Base-by-base conservation (phyloP, 2,329 filamentous ascomycete genomes). In the Hypomyces perniciosus region DNA sequence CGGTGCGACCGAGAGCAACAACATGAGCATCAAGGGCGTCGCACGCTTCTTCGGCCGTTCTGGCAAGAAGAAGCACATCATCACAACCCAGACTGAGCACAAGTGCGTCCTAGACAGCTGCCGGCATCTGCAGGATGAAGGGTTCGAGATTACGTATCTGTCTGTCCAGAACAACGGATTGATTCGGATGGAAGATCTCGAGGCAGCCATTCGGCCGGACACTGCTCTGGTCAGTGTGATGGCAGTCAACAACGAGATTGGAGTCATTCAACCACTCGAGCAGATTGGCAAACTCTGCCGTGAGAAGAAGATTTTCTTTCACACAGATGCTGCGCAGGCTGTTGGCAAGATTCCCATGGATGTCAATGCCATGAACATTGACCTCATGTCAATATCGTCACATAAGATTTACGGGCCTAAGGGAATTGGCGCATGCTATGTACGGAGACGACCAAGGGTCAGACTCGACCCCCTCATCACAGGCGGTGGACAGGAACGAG, bases 401-500 rank as follows among this genome's bases (percentile, higher is more conserved):
- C 93, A 99, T 74, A 99, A 99, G 73, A 95, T 99, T 49, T 99
- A 99, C 66, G 93, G 93, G 28, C 93, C 93, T 48, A 99, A 96
- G 77, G 93, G 93, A 33, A 88, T 99, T 51, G 93, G 93, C 53
- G 93, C 93, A 52, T 99, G 93, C 73, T 99, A 92, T 65, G 89
- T 99, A 44, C 86, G 93, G 63, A 83, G 93, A 73, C 81, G 93
- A 52, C 93, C 93, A 2, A 85, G 92, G 68, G 93, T 99, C 59
- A 88, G 93, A 70, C 75, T 99, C 52, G 93, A 99, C 53, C 93
- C 93, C 46, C 86, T 99, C 66, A 99, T 99, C 72, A 95, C 84
- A 50, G 93, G 93, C 54, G 93, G 93, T 70, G 93, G 93, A 5
- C 93, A 99, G 68, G 93, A 99, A 75, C 81, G 93, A 76, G 93